Evolutionary conservation across 2,329 filamentous ascomycete species (phyloP).

Genomic region (Colletotrichum lentis): DNA sequence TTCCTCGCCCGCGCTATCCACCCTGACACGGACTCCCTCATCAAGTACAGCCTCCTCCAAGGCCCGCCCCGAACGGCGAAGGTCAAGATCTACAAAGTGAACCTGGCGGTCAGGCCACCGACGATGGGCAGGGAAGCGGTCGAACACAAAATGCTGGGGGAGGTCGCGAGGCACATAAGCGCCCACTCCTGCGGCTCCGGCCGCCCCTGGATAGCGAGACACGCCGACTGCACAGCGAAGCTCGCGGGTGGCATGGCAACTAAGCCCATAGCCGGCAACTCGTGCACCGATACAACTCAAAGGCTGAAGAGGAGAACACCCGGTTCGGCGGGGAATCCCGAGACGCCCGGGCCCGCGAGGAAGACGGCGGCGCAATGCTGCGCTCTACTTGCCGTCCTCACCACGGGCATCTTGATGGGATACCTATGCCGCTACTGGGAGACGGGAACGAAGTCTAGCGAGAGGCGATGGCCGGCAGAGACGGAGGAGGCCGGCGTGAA

Average conservation of each 20-base stretch:
- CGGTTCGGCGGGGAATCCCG: too few relatives aligned
- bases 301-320: not conserved
- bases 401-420: not conserved
- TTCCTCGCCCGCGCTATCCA: not conserved
- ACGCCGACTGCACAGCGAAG: not conserved
- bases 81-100: not conserved
- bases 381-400: not conserved
- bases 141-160: not conserved
- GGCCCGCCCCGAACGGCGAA: not conserved
- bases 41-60: slow-evolving; percentile 5
- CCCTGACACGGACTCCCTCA: not conserved
- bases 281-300: not conserved
- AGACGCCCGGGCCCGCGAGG: not conserved
- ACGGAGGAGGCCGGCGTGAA: not conserved
- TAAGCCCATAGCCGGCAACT: not conserved
- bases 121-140: not conserved
- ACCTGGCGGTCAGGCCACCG: not conserved
- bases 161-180: not conserved
- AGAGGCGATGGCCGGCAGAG: not conserved
- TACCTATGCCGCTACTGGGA: not conserved
- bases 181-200: not conserved
- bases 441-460: not conserved
- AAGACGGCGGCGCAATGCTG: not conserved
- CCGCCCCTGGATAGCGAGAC: not conserved
- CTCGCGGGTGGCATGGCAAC: not conserved